Conservation (phyloP, 75 land plant genomes). For the Adiantum capillusveneris region DNA sequence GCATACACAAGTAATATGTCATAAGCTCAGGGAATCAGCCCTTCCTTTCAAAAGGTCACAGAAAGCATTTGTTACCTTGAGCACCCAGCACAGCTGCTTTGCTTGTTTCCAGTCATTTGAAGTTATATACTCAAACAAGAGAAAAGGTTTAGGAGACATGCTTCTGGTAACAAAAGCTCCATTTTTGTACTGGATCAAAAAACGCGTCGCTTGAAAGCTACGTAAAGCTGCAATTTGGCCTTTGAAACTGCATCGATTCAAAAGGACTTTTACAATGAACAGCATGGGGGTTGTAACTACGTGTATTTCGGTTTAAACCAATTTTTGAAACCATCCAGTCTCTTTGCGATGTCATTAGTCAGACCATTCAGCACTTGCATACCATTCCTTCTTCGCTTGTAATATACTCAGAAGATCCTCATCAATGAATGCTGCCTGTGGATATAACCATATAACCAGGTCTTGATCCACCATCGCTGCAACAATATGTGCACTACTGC, state of each 20-base stretch:
- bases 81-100: neutral
- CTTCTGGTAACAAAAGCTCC: slow-evolving; percentile 16
- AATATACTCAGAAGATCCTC: slow-evolving; percentile 23
- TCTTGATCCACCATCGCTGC: slow-evolving; percentile 21
- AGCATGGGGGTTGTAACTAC: too few species aligned
- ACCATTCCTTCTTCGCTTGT: slow-evolving; percentile 30
- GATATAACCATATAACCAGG: slow-evolving; percentile 32
- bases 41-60: too few species aligned
- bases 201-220: slow-evolving; percentile 21
- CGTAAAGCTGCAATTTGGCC: slow-evolving; percentile 20
- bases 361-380: neutral
- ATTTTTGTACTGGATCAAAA: slow-evolving; percentile 18
- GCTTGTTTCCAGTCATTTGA: slow-evolving; percentile 28
- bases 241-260: slow-evolving; percentile 11
- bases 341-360: neutral
- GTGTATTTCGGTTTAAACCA: too few species aligned
- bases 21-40: too few species aligned
- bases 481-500: slow-evolving; percentile 18
- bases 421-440: slow-evolving; percentile 26
- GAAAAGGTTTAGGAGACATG: slow-evolving; percentile 22
- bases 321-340: too few species aligned
- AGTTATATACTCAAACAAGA: slow-evolving; percentile 22
- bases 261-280: too few species aligned
- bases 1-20: too few species aligned
- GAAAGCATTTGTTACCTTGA: too few species aligned